Evolutionary conservation across 148 eudicot species (phyloP).

Genomic region (Fagopyrum homotropicum): DNA sequence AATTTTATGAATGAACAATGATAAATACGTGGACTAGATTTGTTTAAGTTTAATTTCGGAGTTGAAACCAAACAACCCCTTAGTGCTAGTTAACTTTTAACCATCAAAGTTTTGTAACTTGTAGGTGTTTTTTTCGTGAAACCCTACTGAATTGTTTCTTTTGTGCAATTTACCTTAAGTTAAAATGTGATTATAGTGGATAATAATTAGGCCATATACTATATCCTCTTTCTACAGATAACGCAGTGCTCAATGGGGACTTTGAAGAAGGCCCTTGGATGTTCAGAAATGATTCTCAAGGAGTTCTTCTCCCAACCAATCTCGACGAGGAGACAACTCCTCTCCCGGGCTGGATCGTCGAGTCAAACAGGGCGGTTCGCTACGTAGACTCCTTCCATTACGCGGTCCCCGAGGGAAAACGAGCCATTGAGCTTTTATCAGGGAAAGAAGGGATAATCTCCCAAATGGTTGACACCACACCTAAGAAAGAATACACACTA

Average conservation of each 20-base stretch:
- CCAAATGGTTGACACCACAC: constrained; percentile 78
- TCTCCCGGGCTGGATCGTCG: constrained; percentile 91
- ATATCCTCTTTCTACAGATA: constrained; percentile 32
- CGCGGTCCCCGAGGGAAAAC: constrained; percentile 69
- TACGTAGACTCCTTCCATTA: constrained; percentile 81
- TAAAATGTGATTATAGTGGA: too few relatives aligned
- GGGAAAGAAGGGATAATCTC: constrained; percentile 98
- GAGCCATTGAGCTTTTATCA: constrained; percentile 78
- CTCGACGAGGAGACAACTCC: constrained; percentile 77
- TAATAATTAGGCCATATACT: background rate
- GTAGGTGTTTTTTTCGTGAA: too few relatives aligned
- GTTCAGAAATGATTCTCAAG: constrained; percentile 78
- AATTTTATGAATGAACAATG: too few relatives aligned
- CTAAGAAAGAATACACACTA: constrained; percentile 61
- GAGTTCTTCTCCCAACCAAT: constrained; percentile 86
- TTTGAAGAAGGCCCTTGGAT: constrained; percentile 96
- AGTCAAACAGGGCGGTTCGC: constrained; percentile 87
- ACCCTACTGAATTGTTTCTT: too few relatives aligned
- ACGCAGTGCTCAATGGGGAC: constrained; percentile 78
- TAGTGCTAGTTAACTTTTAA: too few relatives aligned
- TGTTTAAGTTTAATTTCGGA: too few relatives aligned
- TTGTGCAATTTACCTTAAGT: too few relatives aligned
- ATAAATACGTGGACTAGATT: too few relatives aligned
- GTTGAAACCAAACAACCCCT: too few relatives aligned
- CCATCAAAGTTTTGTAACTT: too few relatives aligned